Evolutionary conservation across 2,329 filamentous ascomycete genomes (phyloP).

Genomic region (Arachnopeziza araneosa): DNA sequence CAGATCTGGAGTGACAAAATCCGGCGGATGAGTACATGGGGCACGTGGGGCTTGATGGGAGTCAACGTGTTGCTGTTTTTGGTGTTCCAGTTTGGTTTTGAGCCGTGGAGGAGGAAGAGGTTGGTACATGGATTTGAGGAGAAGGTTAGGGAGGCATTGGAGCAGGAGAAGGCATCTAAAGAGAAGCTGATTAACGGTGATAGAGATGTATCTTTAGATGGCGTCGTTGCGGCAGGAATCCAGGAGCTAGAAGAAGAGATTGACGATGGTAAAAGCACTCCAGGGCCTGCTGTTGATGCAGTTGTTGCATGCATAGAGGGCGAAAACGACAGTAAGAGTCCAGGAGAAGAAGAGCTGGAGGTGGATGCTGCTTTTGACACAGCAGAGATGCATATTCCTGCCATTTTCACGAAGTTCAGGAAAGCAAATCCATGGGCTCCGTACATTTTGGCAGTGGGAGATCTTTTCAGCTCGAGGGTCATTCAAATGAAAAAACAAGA

Average conservation of each 20-base stretch:
- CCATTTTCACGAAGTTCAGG: constrained; percentile 10
- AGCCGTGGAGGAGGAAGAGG: constrained; percentile 81
- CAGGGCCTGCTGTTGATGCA: constrained; percentile 22
- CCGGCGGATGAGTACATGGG: constrained; percentile 92
- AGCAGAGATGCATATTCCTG: constrained; percentile 19
- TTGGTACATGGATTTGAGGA: constrained; percentile 80
- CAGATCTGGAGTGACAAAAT: constrained; percentile 99
- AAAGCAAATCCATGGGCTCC: constrained; percentile 40
- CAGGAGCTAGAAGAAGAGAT: constrained; percentile 21
- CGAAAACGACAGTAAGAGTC: constrained; percentile 8
- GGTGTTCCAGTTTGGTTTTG: constrained; percentile 79
- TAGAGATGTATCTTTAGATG: constrained; percentile 18
- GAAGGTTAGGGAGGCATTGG: constrained; percentile 63
- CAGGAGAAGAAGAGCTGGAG: constrained; percentile 12
- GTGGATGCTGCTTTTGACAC: constrained; percentile 10
- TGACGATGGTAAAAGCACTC: background rate
- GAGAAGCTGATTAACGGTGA: background rate
- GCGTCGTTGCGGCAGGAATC: constrained; percentile 18
- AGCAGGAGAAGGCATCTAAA: constrained; percentile 22
- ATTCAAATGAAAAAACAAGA: constrained; percentile 64
- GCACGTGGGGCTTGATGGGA: constrained; percentile 96
- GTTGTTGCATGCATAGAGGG: constrained; percentile 17
- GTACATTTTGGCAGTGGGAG: constrained; percentile 37
- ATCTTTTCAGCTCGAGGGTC: constrained; percentile 61
- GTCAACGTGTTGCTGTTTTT: constrained; percentile 89